Conservation (phyloP, 1,284 basidiomycete genomes). For the Sanghuangporus baumii region DNA sequence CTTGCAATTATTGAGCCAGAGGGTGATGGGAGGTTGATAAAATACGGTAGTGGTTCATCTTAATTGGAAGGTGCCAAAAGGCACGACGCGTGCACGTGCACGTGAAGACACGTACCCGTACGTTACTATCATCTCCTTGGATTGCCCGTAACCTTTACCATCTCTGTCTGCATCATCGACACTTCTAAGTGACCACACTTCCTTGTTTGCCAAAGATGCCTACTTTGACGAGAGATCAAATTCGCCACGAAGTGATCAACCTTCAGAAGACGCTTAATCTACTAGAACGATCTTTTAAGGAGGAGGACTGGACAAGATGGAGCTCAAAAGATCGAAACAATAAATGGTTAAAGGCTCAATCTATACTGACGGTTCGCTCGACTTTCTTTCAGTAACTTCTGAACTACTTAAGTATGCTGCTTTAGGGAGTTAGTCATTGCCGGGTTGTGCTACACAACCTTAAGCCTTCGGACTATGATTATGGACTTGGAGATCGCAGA, state of each 20-base stretch:
- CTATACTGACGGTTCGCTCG: slow-evolving; percentile 48
- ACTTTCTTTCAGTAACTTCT: background rate
- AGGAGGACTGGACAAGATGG: slow-evolving; percentile 40
- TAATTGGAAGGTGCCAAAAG: background rate
- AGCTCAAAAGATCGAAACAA: slow-evolving; percentile 5
- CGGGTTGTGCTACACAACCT: slow-evolving; percentile 24
- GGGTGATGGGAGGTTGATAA: background rate
- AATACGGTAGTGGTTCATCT: background rate
- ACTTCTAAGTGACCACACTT: too few relatives aligned
- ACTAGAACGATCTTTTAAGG: slow-evolving; percentile 50
- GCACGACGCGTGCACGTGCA: slow-evolving; percentile 2
- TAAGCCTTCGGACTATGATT: slow-evolving; percentile 9
- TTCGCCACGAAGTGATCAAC: slow-evolving; percentile 62
- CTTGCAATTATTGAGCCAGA: background rate
- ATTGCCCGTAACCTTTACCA: background rate
- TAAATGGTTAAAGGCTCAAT: slow-evolving; percentile 51
- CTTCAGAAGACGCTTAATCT: slow-evolving; percentile 53
- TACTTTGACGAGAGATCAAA: slow-evolving; percentile 31
- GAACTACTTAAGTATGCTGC: background rate
- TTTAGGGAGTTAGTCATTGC: slow-evolving; percentile 56
- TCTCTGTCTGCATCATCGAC: background rate
- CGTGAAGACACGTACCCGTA: background rate
- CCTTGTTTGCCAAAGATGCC: background rate
- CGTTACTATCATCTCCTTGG: background rate
- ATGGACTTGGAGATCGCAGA: slow-evolving; percentile 9